Percentiles rank a stretch among this genome's conserved stretches.
These are phyloP conservation scores for Tolypocladium nubicola DNA, from an alignment of 2,329 filamentous ascomycete genomes.

Conservation along the genomic window DNA sequence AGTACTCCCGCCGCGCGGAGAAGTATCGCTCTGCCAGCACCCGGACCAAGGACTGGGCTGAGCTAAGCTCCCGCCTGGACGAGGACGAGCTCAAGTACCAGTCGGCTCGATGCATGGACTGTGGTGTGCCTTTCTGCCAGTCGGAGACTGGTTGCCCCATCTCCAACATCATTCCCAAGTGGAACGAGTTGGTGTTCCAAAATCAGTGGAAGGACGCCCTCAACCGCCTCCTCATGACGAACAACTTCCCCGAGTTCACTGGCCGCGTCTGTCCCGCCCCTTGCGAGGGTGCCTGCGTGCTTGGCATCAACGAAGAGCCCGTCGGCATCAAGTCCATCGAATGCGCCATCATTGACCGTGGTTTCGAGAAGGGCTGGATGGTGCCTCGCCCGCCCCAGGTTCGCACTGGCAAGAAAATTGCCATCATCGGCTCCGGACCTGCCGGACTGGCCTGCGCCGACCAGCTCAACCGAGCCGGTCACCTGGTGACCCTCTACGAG, in stretches of 20 bases:
- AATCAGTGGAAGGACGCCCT: constrained; percentile 85
- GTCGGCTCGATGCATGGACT: constrained; percentile 96
- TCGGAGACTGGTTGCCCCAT: constrained; percentile 94
- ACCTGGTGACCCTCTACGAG: constrained; percentile 84
- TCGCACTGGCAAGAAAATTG: constrained; percentile 80
- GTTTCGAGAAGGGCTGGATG: constrained; percentile 99
- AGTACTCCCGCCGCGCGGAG: constrained; percentile 84
- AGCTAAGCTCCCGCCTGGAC: constrained; percentile 76
- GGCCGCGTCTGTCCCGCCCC: constrained; percentile 94
- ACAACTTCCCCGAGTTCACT: constrained; percentile 98
- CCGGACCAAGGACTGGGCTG: constrained; percentile 85
- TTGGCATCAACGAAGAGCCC: constrained; percentile 93
- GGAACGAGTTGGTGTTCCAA: constrained; percentile 73
- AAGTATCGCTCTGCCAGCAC: constrained; percentile 83
- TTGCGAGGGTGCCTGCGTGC: constrained; percentile 90
- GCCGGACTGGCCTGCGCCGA: constrained; percentile 84
- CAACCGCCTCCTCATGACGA: constrained; percentile 86
- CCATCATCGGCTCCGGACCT: constrained; percentile 85
- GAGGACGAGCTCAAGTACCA: constrained; percentile 97
- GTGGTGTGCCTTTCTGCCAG: constrained; percentile 95
- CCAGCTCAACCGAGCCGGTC: constrained; percentile 87
- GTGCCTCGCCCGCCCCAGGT: constrained; percentile 66
- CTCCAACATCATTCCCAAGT: constrained; percentile 95
- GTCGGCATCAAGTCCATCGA: constrained; percentile 98
- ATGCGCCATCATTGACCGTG: constrained; percentile 93